A percentile compares a stretch with the other conserved stretches of the same genome.
Evolutionary conservation across 192 early-diverging fungal genomes (phyloP).

Genomic region (Gigaspora rosea): DNA sequence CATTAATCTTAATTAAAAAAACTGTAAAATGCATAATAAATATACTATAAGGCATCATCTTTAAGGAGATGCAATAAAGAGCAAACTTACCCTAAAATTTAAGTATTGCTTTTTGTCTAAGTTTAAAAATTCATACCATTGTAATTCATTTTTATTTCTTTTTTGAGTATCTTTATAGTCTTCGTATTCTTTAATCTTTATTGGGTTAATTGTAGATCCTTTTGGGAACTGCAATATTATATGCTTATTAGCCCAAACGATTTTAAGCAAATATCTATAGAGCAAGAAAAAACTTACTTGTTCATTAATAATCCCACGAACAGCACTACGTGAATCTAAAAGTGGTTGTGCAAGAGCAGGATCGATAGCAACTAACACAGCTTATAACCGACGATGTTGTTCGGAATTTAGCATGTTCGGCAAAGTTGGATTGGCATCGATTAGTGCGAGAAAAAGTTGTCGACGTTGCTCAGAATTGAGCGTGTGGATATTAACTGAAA

Average conservation of each 20-base stretch:
- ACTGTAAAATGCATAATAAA: no score
- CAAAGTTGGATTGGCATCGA: not conserved
- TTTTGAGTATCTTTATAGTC: not conserved
- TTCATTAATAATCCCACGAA: not conserved
- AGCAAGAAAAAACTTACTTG: not conserved
- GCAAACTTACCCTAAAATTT: not conserved
- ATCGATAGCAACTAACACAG: not conserved
- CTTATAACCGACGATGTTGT: not conserved
- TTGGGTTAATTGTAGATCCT: not conserved
- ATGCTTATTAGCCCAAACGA: no score
- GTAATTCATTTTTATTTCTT: not conserved
- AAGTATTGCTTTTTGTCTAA: not conserved
- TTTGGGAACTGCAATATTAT: not conserved
- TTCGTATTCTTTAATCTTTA: not conserved
- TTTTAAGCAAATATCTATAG: no score
- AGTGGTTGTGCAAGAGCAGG: not conserved
- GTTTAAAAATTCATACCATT: not conserved
- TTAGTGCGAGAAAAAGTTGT: not conserved
- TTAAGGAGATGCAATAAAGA: no score
- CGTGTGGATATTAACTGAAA: not conserved
- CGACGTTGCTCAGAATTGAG: not conserved
- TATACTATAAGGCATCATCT: no score
- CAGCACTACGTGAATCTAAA: not conserved
- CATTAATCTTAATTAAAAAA: not conserved
- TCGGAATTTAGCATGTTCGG: not conserved